Evolutionary conservation across 441 rosid species (phyloP).

Genomic region (Viola pubescens): DNA sequence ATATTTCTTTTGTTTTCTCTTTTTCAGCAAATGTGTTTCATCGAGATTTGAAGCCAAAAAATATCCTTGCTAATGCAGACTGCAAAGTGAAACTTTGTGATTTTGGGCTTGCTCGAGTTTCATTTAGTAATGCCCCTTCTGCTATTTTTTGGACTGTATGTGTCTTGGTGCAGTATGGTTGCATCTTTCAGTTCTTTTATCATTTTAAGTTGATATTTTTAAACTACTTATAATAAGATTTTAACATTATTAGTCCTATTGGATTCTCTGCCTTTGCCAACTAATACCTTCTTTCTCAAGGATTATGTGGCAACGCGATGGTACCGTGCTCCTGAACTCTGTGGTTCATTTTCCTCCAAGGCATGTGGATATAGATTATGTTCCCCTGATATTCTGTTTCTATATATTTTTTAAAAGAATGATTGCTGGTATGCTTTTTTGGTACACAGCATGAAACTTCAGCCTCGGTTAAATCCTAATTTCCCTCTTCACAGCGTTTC

Average conservation of each 20-base stretch:
- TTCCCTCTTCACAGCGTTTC: too few species aligned
- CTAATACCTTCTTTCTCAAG: constrained; percentile 31
- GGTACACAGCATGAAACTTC: not conserved
- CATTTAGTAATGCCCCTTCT: constrained; percentile 88
- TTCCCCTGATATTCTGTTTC: not conserved
- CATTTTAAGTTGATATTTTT: not conserved
- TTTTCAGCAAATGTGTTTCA: constrained; percentile 89
- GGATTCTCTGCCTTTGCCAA: constrained; percentile 9
- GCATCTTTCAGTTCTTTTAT: not conserved
- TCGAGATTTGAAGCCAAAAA: constrained; percentile 89
- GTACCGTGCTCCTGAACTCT: constrained; percentile 99
- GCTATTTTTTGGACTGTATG: constrained; percentile 98
- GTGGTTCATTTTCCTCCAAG: constrained; percentile 94
- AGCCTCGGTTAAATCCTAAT: not conserved
- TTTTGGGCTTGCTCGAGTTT: constrained; percentile 95
- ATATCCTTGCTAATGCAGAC: constrained; percentile 95
- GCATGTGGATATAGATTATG: constrained; percentile 27
- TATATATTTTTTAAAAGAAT: not conserved
- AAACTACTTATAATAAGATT: not conserved
- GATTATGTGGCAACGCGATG: constrained; percentile 99
- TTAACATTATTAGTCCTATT: not conserved
- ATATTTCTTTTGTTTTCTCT: not conserved
- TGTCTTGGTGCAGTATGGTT: constrained; percentile 24
- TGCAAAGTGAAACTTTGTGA: constrained; percentile 97
- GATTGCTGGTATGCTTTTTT: not conserved